Evolutionary conservation across 441 rosid species (phyloP), one percentile per base, ranked within the genome.

Genomic region (Metrosideros polymorpha): DNA sequence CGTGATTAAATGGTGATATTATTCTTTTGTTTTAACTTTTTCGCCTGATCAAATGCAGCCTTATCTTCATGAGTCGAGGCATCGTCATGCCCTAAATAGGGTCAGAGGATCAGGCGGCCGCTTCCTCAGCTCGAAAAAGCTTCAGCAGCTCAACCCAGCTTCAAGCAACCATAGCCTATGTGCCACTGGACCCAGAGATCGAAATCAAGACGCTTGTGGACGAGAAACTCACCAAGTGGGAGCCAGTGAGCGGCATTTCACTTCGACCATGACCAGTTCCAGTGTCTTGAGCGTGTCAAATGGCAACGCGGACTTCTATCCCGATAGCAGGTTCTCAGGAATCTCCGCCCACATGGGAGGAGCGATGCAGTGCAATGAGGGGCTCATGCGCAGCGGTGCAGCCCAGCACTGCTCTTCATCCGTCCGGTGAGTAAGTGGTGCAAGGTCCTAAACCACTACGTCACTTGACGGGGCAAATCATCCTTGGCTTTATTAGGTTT

Each of bases 1-100:
- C 25, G 9, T 6, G 18, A 83, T 83, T 30, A 83, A 22, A 83
- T 29, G 57, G 55, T 2, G 10, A 53, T n/a, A 6, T 18, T 39
- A 30, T 32, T 24, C 12, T 29, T 55, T 32, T 83, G 27, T 49
- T 83, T 50, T 18, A 2, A 32, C 29, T 32, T 52, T 6, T 51
- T 83, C 18, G 5, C 54, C n/a, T 71, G 79, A 71, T 71, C 39
- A n/a, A 71, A 82, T 89, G 91, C 91, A 92, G 93, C 92, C 93
- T 17, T 92, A 92, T 83, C 93, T 91, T 51, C 94, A 92, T 1
- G 94, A 92, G 89, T 92, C 94, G 47, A 87, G 94, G 86, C 94
- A 92, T 82, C 85, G 75, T 77, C 94, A 92, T 79, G 94, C 94
- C 5, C 75, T 91, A 52, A 92, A 90, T 50, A 87, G 93, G 89